Evolutionary conservation across 768 basidiomycete species (phyloP), one percentile per base, ranked within the genome.

Genomic region (Pisolithus orientalis): DNA sequence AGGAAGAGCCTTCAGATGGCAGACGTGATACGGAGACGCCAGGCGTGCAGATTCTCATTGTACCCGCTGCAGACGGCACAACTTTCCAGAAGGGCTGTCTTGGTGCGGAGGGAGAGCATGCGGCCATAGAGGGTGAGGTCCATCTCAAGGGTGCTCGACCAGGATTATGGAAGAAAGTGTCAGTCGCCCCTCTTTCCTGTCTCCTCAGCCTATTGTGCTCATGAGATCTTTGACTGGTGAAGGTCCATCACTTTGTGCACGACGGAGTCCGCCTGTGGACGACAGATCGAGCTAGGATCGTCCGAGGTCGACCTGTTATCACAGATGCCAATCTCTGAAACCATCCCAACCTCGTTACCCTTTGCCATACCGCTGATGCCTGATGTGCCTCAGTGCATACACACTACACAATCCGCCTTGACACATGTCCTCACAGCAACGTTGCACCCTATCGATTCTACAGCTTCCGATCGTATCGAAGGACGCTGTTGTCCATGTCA

Each of bases 81-180:
- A 80, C 83, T 65, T 94, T 94, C 61, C 92, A 94, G 70, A 87
- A 84, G 61, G 92, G 92, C 10, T 90, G 80, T 64, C 74, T 94
- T 7, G 92, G 92, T 47, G 87, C 85, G 24, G 88, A 90, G 51
- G 87, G 80, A 48, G 90, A 92, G 67, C 78, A 76, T 53, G 88
- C 90, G 13, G 85, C 88, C 8, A 80, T 94, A 49, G 90, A 92
- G 62, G 92, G 92, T 44, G 91, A 93, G 64, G 75, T 94, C 16
- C 91, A 93, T 65, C 73, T 93, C 58, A 94, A 93, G 68, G 85
- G 80, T 51, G 75, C 76, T 34, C 76, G 78, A 52, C 70, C 74
- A 49, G 73, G 72, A 49, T 75, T 71, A 57, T 88, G 85, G 82
- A 67, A 71, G 51, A 81, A 81, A 72, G 72, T 90, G 90, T 90